Base-by-base conservation (phyloP, 192 early-diverging fungal genomes). In the Linnemannia hyalina region DNA sequence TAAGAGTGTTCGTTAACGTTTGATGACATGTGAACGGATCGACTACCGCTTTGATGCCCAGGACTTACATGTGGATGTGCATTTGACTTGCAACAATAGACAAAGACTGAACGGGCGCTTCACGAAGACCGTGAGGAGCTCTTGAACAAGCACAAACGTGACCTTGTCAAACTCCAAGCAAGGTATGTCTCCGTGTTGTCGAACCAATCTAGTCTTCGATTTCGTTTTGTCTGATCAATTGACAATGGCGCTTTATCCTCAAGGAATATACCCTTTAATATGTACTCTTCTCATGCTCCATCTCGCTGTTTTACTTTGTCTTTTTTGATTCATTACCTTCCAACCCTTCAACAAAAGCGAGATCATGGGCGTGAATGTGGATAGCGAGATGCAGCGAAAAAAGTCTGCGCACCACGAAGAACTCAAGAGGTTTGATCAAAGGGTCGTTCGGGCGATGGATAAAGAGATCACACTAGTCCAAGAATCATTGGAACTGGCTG, bases 121-220 rank as follows among this genome's bases (percentile, higher is more conserved):
- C 78, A 49, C 38, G 75, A 86, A 29, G 72, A 81, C 5, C 79
- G 84, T 15, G 46, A 76, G 42, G 78, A 54, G 3, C 22, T 86
- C 26, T 20, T 81, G 32, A 60, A 20, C 4, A 71, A 70, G 46
- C 84, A 86, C 18, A 78, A 80, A 29, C 54, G 77, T 29, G 75
- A 80, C 4, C 55, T 86, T 22, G 76, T 86, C 47, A 73, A 81
- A 35, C 72, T 86, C 6, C 84, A 86, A 71, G 84, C 84, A 22
- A 86, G 69, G 84, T 86, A 85, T 65, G 55, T 11, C 29, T 65
- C 26, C 29, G 60, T 32, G 4, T 32, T 60, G 29, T 65, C 49
- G 18, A 22, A 52, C 3, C 20, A 29, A 29, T 60, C 11, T 77
- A 5, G 5, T n/a, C 6, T 76, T 41, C 20, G 36, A 5, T 35